Conservation (phyloP, 208 protist genomes). For the Trypanosoma avium region DNA sequence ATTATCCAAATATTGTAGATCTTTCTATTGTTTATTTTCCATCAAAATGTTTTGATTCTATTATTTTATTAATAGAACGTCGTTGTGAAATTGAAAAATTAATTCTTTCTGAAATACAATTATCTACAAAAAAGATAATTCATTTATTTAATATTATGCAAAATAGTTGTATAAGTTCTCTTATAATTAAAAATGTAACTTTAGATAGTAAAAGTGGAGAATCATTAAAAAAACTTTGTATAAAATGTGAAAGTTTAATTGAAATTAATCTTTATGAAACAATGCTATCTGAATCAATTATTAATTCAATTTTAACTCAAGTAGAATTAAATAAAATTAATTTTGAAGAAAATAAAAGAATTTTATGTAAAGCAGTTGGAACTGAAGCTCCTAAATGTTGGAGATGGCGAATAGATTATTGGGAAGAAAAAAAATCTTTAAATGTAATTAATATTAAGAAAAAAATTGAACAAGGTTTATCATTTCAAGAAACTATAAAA, state of each 20-base stretch:
- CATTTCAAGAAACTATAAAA: conserved; percentile 3
- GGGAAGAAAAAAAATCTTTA: conserved; percentile 4
- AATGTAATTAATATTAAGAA: neutral
- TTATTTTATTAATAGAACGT: conserved; percentile 38
- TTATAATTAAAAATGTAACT: conserved; percentile 45
- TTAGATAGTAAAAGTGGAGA: conserved; percentile 27
- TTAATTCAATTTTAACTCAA: conserved; percentile 38
- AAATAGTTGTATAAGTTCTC: conserved; percentile 32
- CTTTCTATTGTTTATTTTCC: conserved; percentile 53
- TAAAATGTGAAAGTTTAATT: conserved; percentile 32
- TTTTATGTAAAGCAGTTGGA: conserved; percentile 21
- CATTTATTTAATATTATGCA: conserved; percentile 35
- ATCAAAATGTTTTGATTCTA: conserved; percentile 34
- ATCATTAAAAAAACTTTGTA: conserved; percentile 40
- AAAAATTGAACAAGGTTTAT: neutral
- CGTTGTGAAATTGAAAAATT: conserved; percentile 53
- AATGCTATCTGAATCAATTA: conserved; percentile 32
- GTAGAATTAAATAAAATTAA: conserved; percentile 44
- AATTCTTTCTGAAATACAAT: conserved; percentile 40
- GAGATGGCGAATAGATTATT: conserved; percentile 19
- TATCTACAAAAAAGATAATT: conserved; percentile 31
- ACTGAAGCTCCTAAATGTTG: conserved; percentile 20
- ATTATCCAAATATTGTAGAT: conserved; percentile 31
- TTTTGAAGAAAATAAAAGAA: conserved; percentile 12
- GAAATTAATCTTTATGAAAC: conserved; percentile 34